phyloP scores from a whole-genome alignment of 2,329 filamentous ascomycete genomes.

The Westerdykella sp. region DNA sequence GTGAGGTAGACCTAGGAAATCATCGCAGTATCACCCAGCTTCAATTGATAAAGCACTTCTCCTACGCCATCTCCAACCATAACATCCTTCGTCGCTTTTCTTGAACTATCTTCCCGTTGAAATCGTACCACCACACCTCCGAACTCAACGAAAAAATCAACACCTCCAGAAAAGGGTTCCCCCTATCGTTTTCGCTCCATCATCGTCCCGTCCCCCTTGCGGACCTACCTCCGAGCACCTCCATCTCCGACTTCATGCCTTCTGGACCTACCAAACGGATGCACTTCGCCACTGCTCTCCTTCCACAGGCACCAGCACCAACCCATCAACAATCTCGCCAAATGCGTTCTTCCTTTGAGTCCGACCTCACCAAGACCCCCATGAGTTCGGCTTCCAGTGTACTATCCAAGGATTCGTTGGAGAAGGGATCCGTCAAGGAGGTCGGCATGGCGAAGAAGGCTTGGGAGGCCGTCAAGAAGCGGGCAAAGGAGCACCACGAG shows the following conservation, averaged over 20 bases:
- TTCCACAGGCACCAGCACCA: not conserved
- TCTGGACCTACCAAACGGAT: not conserved
- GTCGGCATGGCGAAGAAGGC: slow-evolving; percentile 17
- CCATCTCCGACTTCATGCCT: no score
- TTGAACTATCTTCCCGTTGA: not conserved
- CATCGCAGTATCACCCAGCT: not conserved
- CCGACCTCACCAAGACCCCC: not conserved
- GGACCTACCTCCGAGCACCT: no score
- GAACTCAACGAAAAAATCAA: not conserved
- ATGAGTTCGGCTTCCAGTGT: not conserved
- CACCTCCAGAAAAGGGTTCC: not conserved
- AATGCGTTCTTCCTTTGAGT: not conserved
- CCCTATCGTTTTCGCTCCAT: no score
- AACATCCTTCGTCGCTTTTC: not conserved
- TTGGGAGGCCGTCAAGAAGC: slow-evolving; percentile 15
- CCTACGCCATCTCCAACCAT: not conserved
- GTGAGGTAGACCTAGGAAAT: not conserved
- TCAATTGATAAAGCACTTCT: not conserved
- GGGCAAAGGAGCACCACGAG: slow-evolving; percentile 24
- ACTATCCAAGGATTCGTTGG: not conserved
- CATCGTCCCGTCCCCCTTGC: no score
- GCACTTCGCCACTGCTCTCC: not conserved
- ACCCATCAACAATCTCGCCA: not conserved
- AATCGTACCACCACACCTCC: not conserved
- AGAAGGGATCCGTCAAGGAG: not conserved